Conservation (phyloP, 176 grass and related monocot species). For the Carex myosuroides region DNA sequence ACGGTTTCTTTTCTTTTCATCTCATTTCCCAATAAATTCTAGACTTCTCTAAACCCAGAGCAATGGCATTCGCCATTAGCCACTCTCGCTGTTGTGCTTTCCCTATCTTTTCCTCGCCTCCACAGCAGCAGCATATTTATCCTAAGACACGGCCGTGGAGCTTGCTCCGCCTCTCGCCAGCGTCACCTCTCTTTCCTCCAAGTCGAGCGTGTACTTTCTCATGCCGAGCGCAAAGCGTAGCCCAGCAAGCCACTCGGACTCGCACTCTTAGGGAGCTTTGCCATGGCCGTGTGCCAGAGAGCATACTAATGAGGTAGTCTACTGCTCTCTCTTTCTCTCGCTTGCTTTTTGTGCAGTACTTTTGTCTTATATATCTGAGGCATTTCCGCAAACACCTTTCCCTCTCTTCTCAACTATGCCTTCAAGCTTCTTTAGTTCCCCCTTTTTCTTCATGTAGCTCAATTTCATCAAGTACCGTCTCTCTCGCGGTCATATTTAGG, state of each 20-base stretch:
- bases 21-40: not conserved
- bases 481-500: not conserved
- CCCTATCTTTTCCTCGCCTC: not conserved
- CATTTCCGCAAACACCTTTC: too few species aligned
- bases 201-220: not conserved
- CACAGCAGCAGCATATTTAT: not conserved
- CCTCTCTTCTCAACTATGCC: too few species aligned
- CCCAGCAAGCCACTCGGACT: not conserved
- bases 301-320: conserved; percentile 51
- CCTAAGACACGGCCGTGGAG: not conserved
- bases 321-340: not conserved
- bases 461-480: too few species aligned
- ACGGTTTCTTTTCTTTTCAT: not conserved
- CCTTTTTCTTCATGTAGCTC: too few species aligned
- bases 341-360: not conserved
- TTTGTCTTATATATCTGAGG: not conserved
- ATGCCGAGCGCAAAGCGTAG: not conserved
- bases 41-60: not conserved
- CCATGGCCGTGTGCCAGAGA: conserved; percentile 48
- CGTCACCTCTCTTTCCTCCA: conserved; percentile 2
- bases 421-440: too few species aligned
- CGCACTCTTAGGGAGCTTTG: conserved; percentile 61
- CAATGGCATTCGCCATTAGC: not conserved
- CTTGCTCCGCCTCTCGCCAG: not conserved
- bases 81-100: not conserved